These are phyloP conservation scores for Xylaria cubensis DNA, from an alignment of 495 filamentous ascomycete species.

Conservation along the genomic window DNA sequence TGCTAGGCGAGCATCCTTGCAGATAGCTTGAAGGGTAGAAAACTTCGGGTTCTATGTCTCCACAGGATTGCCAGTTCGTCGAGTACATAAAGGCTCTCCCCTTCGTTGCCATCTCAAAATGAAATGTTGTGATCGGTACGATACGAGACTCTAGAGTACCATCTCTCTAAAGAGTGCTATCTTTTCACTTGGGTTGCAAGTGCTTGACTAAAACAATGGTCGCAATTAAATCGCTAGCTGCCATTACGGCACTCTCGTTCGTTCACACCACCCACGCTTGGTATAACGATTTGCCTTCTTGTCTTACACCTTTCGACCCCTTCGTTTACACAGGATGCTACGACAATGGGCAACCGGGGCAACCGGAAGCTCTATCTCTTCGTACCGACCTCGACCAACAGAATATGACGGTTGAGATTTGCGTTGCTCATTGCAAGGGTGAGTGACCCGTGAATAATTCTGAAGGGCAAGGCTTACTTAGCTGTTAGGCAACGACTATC, in stretches of 20 bases:
- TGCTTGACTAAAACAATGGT: conserved; percentile 11
- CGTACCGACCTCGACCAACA: conserved; percentile 43
- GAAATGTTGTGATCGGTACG: conserved; percentile 22
- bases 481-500: conserved; percentile 52
- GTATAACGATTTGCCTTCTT: conserved; percentile 49
- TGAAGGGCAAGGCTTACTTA: conserved; percentile 5
- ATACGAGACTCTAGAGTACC: neutral
- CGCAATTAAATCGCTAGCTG: conserved; percentile 26
- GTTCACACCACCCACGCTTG: conserved; percentile 43
- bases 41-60: neutral
- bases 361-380: conserved; percentile 48
- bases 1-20: conserved; percentile 9
- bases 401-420: conserved; percentile 59
- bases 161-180: neutral
- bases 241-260: conserved; percentile 42
- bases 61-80: neutral
- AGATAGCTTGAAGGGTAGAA: neutral
- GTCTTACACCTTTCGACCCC: conserved; percentile 50
- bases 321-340: conserved; percentile 62
- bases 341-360: conserved; percentile 42
- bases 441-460: neutral
- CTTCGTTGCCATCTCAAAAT: neutral
- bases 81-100: conserved; percentile 18
- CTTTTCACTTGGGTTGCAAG: neutral
- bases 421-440: conserved; percentile 61